Conservation (phyloP, 2,329 filamentous ascomycete genomes). For the Fusarium temperatum region DNA sequence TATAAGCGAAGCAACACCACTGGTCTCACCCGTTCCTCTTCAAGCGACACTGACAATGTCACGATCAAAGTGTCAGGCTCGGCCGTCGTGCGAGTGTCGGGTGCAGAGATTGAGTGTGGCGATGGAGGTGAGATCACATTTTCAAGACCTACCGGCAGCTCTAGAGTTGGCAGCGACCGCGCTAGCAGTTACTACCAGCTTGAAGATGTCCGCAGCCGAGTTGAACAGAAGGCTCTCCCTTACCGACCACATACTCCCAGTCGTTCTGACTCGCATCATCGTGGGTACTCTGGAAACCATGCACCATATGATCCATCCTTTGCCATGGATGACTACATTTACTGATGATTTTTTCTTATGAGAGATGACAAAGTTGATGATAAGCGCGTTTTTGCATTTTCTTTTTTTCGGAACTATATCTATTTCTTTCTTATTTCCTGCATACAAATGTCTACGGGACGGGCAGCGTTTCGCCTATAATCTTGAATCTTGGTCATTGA, state of each 20-base stretch:
- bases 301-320: conserved; percentile 46
- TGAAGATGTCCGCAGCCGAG: conserved; percentile 58
- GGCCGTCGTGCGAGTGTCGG: conserved; percentile 64
- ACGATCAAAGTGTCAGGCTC: conserved; percentile 68
- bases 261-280: conserved; percentile 56
- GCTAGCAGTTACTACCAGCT: conserved; percentile 58
- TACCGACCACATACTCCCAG: conserved; percentile 59
- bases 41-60: conserved; percentile 65
- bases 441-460: conserved; percentile 11
- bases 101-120: conserved; percentile 66
- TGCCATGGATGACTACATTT: conserved; percentile 42
- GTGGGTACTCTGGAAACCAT: conserved; percentile 45
- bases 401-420: conserved; percentile 19
- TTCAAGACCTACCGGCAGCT: conserved; percentile 46
- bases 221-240: conserved; percentile 55
- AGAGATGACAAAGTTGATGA: conserved; percentile 45
- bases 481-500: conserved; percentile 27
- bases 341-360: conserved; percentile 43
- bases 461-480: conserved; percentile 13
- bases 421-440: conserved; percentile 29
- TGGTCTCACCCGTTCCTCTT: conserved; percentile 63
- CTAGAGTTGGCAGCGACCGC: conserved; percentile 60
- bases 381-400: conserved; percentile 33
- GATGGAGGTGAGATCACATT: conserved; percentile 70
- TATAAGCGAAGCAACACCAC: conserved; percentile 70